phyloP scores from a whole-genome alignment of 192 early-diverging fungal species.

The Coemansia sp. region DNA sequence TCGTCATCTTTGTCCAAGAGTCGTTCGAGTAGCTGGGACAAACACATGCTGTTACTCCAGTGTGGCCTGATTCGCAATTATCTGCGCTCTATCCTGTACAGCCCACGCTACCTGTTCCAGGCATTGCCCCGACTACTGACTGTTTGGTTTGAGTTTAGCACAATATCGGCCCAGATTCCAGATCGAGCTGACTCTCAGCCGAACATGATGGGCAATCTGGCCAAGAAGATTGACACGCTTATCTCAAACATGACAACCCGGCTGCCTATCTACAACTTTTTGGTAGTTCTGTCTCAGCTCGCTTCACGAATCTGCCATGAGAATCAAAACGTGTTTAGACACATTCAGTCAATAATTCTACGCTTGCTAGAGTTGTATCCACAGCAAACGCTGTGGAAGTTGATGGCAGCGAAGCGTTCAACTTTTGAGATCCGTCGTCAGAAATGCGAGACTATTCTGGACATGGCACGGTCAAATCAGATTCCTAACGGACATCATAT shows the following conservation, averaged over 20 bases:
- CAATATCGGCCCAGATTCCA: constrained; percentile 14
- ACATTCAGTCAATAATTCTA: constrained; percentile 69
- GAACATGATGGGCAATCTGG: constrained; percentile 40
- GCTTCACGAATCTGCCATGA: constrained; percentile 81
- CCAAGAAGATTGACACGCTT: constrained; percentile 54
- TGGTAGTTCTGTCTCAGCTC: constrained; percentile 82
- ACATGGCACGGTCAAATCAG: constrained; percentile 54
- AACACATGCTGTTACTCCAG: constrained; percentile 39
- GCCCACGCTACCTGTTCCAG: constrained; percentile 80
- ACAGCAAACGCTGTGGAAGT: constrained; percentile 85
- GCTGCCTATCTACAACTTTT: constrained; percentile 67
- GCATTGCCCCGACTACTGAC: constrained; percentile 83
- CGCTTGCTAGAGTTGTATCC: constrained; percentile 70
- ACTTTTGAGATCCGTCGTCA: constrained; percentile 60
- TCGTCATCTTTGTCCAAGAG: constrained; percentile 8
- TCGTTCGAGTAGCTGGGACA: constrained; percentile 17
- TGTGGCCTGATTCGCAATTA: constrained; percentile 48
- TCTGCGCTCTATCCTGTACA: constrained; percentile 56
- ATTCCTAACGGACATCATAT: constrained; percentile 14
- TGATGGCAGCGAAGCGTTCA: constrained; percentile 71
- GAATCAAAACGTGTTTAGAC: constrained; percentile 61
- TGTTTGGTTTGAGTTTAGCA: constrained; percentile 76
- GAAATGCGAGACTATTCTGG: constrained; percentile 63
- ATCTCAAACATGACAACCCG: constrained; percentile 56
- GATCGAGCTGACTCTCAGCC: constrained; percentile 36